Evolutionary conservation across 345 rosid species (phyloP), one percentile per base, ranked within the genome.

Genomic region (Boechera retrofracta): DNA sequence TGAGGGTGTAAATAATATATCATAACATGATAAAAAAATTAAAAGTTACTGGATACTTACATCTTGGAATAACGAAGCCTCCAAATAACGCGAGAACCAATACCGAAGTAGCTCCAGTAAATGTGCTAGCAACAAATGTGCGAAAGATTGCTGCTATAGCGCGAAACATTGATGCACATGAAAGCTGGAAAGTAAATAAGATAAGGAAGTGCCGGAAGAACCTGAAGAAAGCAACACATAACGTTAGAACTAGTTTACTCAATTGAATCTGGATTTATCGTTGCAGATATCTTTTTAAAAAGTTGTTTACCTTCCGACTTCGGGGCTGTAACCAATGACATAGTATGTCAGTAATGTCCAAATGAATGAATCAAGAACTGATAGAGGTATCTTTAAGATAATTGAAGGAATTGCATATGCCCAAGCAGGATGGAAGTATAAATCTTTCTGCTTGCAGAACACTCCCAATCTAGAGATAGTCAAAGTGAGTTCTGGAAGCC

Each of bases 51-150:
- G 32, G n/a, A 53, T 10, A 63, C 83, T 71, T 79, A 83, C 89
- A 58, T 74, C 72, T 72, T 66, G 89, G 88, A 57, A 88, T 67
- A 62, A 88, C 54, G 77, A 90, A 90, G 21, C 91, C 95, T 69
- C 95, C 92, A 3, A 86, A 84, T 38, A 85, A 33, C 74, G 89
- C 68, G 63, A 86, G 71, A 6, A 79, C 10, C 7, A 86, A 71
- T 48, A 88, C 44, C 4, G 68, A 38, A 42, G 78, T 57, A 52
- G 59, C 32, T 10, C 90, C 90, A 31, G 36, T 65, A 8, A 85
- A 57, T 48, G 79, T 51, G 31, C 87, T 83, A 69, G 85, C 76
- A 31, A 87, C 85, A 82, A 81, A 54, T 2, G 86, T 86, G 48
- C 81, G 81, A 58, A 55, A 86, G n/a, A 85, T 57, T 39, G 82